Base-by-base conservation (phyloP, 2,329 filamentous ascomycete genomes). In the Aspergillus glaucus region DNA sequence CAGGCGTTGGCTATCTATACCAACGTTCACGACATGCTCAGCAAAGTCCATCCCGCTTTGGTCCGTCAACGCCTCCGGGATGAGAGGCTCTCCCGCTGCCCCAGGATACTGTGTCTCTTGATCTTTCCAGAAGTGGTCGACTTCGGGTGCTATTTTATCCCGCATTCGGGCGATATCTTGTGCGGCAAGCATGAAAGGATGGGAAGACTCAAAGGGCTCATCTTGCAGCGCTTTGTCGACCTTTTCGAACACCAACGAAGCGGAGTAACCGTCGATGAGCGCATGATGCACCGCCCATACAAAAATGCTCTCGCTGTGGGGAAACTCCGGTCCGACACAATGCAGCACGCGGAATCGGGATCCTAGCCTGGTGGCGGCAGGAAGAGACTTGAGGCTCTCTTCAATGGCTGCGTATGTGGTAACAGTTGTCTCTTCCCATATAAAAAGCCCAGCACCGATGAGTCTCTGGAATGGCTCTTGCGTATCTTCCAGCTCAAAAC, bases 241-340 rank as follows among this genome's bases (percentile, higher is more conserved):
- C 43, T 63, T 61, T 3, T 48, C 21, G 8, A 55, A 50, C 2
- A 66, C 15, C 14, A 61, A 43, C 10, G 44, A 37, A 14, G 49
- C 50, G 0, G 66, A 68, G 9, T 51, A 59, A 1, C 65, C 66
- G 55, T 69, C 65, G 14, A 69, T 58, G 3, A 67, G 53, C 8
- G 57, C 56, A 50, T 69, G 66, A 47, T 69, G 66, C 8, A 67
- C 52, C 3, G 50, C 45, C 66, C 64, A 68, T 17, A 67, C 50
- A n/a, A 66, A 46, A 3, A 42, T 41, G 36, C 44, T 52, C 9
- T 22, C 43, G 26, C 24, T 21, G 6, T 17, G 34, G 22, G 36
- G 44, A 10, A 39, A 40, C 28, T 46, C 28, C 44, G 37, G 8
- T 21, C 37, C 37, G 8, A 40, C 37, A 15, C 37, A 40, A 21